Percentiles rank a stretch among this genome's conserved stretches.
phyloP scores from a whole-genome alignment of 352 stramenopile species.

The Globisporangium rhizosaccharum region DNA sequence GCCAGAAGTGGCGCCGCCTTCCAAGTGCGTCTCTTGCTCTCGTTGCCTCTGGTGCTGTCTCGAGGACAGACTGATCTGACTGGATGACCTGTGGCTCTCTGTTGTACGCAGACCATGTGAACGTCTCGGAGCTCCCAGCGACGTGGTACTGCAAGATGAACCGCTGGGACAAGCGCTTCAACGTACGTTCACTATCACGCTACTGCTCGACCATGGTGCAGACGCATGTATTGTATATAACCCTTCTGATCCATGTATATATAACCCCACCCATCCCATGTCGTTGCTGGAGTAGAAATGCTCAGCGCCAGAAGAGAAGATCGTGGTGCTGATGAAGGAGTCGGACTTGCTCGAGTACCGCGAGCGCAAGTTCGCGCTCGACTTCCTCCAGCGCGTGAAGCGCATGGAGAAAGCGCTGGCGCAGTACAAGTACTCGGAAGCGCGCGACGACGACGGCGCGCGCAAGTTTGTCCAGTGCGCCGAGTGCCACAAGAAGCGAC shows the following conservation, averaged over 20 bases:
- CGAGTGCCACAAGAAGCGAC: conserved; percentile 68
- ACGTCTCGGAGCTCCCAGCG: conserved; percentile 65
- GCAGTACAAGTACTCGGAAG: conserved; percentile 60
- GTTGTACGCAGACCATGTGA: conserved; percentile 50
- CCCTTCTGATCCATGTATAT: neutral
- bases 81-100: neutral
- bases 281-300: conserved; percentile 48
- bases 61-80: neutral
- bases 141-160: conserved; percentile 88
- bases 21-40: conserved; percentile 39
- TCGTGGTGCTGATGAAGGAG: conserved; percentile 60
- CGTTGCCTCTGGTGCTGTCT: neutral
- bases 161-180: conserved; percentile 72
- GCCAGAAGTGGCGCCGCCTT: conserved; percentile 75
- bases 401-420: conserved; percentile 68
- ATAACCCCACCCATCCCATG: neutral
- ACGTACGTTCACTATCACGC: conserved; percentile 29
- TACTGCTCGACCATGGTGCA: neutral
- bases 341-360: conserved; percentile 54
- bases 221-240: neutral
- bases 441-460: conserved; percentile 54
- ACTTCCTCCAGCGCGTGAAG: conserved; percentile 66
- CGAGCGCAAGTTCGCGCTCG: conserved; percentile 57
- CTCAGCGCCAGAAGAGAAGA: conserved; percentile 58
- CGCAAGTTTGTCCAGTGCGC: conserved; percentile 67